Evolutionary conservation across 1,284 basidiomycete species (phyloP).

Genomic region (Ganoderma sinense): DNA sequence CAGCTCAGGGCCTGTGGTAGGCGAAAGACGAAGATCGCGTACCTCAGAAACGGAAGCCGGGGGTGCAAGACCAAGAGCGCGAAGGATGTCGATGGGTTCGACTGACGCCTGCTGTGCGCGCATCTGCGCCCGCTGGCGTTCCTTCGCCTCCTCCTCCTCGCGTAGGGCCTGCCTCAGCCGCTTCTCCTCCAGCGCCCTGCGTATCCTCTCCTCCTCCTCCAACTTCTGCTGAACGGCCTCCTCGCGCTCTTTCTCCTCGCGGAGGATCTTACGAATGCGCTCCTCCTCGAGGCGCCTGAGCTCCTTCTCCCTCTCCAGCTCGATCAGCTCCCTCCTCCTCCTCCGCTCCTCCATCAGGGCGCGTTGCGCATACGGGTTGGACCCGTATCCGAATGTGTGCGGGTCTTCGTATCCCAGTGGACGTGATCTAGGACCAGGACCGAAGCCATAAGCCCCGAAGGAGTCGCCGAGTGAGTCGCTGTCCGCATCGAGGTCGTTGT

Average conservation of each 20-base stretch:
- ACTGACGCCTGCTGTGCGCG: slow-evolving; percentile 25
- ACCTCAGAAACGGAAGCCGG: slow-evolving; percentile 25
- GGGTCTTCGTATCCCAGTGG: slow-evolving; percentile 11
- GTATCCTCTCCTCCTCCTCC: slow-evolving; percentile 25
- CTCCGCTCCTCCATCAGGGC: slow-evolving; percentile 33
- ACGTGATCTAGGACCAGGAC: slow-evolving; percentile 8
- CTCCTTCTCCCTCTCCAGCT: slow-evolving; percentile 36
- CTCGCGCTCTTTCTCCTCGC: slow-evolving; percentile 34
- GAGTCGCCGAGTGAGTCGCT: slow-evolving; percentile 22
- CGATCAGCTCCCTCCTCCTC: slow-evolving; percentile 29
- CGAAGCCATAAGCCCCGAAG: slow-evolving; percentile 13
- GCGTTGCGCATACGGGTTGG: slow-evolving; percentile 28
- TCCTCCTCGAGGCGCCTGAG: slow-evolving; percentile 32
- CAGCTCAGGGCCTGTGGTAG: neutral
- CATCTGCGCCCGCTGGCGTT: slow-evolving; percentile 23
- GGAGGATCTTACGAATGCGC: slow-evolving; percentile 28
- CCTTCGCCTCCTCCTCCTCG: slow-evolving; percentile 25
- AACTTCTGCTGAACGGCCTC: slow-evolving; percentile 34
- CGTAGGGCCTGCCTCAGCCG: slow-evolving; percentile 21
- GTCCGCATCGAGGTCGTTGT: slow-evolving; percentile 19
- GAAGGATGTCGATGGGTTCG: slow-evolving; percentile 30
- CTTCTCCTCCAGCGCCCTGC: slow-evolving; percentile 27
- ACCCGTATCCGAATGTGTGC: slow-evolving; percentile 12
- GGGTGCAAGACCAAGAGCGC: slow-evolving; percentile 30
- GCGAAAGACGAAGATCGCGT: neutral